phyloP scores from a whole-genome alignment of 1,139 yeast genomes.

The Hanseniaspora gamundiae region DNA sequence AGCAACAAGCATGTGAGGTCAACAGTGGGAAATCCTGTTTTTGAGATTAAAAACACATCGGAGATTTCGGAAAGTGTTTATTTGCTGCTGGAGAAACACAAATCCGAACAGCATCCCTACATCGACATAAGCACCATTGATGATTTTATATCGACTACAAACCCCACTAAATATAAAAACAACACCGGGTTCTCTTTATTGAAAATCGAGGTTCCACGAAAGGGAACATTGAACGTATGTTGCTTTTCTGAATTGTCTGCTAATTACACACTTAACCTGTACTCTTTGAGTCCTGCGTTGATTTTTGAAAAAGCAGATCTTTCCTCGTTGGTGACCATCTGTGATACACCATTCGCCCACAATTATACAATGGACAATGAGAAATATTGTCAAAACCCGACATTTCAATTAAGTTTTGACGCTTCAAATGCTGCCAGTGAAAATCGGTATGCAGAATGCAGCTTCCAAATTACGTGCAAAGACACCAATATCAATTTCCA shows the following conservation, averaged over 20 bases:
- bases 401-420: conserved; percentile 30
- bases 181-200: conserved; percentile 25
- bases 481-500: conserved; percentile 24
- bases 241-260: conserved; percentile 21
- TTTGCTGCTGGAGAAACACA: conserved; percentile 35
- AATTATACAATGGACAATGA: conserved; percentile 33
- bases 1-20: conserved; percentile 14
- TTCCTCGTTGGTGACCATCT: too few species aligned
- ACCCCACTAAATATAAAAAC: conserved; percentile 16
- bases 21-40: conserved; percentile 37
- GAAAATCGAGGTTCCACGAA: conserved; percentile 19
- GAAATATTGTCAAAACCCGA: conserved; percentile 51
- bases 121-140: conserved; percentile 26
- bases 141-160: conserved; percentile 19
- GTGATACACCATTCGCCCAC: too few species aligned
- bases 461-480: conserved; percentile 33
- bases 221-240: conserved; percentile 11
- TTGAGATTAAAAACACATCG: conserved; percentile 29
- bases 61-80: conserved; percentile 29
- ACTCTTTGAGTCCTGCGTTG: conserved; percentile 24
- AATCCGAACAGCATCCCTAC: conserved; percentile 20
- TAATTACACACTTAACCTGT: conserved; percentile 18
- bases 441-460: conserved; percentile 21
- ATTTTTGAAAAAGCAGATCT: conserved; percentile 18
- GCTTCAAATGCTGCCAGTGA: conserved; percentile 11